These are phyloP conservation scores for Trichoderma sp. DNA, from an alignment of 2,329 filamentous ascomycete species.

Conservation along the genomic window DNA sequence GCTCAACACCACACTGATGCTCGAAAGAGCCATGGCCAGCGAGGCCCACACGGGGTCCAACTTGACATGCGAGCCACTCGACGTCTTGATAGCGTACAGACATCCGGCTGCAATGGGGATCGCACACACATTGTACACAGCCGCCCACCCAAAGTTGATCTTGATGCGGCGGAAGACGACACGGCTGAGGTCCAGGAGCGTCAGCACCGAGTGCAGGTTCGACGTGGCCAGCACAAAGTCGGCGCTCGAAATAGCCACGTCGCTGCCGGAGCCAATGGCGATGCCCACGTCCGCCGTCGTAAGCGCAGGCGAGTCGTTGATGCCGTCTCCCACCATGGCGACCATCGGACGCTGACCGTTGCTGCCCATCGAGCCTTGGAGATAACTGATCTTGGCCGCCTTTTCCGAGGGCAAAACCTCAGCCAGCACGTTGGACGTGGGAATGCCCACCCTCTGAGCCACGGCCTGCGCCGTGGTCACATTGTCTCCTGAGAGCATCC, in stretches of 20 bases:
- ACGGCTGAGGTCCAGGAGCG: slow-evolving; percentile 67
- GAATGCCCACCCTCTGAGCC: slow-evolving; percentile 72
- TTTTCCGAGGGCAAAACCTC: slow-evolving; percentile 85
- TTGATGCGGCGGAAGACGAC: slow-evolving; percentile 75
- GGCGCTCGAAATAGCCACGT: slow-evolving; percentile 78
- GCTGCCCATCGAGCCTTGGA: slow-evolving; percentile 53
- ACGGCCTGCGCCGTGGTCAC: slow-evolving; percentile 78
- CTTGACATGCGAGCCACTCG: slow-evolving; percentile 53
- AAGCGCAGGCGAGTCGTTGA: slow-evolving; percentile 84
- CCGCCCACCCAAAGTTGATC: slow-evolving; percentile 83
- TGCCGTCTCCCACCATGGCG: slow-evolving; percentile 85
- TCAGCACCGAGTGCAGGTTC: slow-evolving; percentile 66
- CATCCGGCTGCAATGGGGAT: slow-evolving; percentile 80
- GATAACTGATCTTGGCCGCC: slow-evolving; percentile 64
- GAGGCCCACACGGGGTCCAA: slow-evolving; percentile 83
- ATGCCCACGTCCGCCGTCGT: slow-evolving; percentile 79
- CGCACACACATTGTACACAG: slow-evolving; percentile 75
- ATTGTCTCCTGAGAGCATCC: slow-evolving; percentile 94
- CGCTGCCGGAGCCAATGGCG: slow-evolving; percentile 77
- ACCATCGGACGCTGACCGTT: slow-evolving; percentile 49
- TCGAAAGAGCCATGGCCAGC: slow-evolving; percentile 89
- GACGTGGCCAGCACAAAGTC: slow-evolving; percentile 79
- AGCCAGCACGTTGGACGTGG: slow-evolving; percentile 71
- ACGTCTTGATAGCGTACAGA: slow-evolving; percentile 58
- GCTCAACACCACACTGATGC: slow-evolving; percentile 82